These are phyloP conservation scores for Aspergillus hancockii DNA, from an alignment of 495 filamentous ascomycete species.

Conservation along the genomic window DNA sequence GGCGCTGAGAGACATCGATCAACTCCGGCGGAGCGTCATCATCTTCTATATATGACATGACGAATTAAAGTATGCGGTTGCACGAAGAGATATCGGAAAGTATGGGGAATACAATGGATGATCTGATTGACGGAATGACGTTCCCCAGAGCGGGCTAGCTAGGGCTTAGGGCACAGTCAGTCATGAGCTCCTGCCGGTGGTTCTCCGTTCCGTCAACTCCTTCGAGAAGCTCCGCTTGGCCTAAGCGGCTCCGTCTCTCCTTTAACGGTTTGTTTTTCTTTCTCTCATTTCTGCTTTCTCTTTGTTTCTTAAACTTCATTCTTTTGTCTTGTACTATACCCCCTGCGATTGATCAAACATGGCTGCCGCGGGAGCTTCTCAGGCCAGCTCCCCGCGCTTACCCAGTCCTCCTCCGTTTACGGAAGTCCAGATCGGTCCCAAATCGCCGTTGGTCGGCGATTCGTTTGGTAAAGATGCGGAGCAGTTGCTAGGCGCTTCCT, in stretches of 20 bases:
- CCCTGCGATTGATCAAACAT: slow-evolving; percentile 32
- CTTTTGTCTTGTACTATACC: slow-evolving; percentile 7
- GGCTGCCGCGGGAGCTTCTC: slow-evolving; percentile 59
- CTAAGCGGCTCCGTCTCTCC: slow-evolving; percentile 12
- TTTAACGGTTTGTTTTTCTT: slow-evolving; percentile 12
- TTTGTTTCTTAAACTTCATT: slow-evolving; percentile 20
- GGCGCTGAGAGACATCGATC: slow-evolving; percentile 52
- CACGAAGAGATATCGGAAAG: background rate
- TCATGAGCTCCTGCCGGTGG: slow-evolving; percentile 22
- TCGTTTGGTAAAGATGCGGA: slow-evolving; percentile 43
- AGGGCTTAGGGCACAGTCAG: slow-evolving; percentile 44
- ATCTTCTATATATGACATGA: slow-evolving; percentile 56
- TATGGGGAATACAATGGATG: slow-evolving; percentile 13
- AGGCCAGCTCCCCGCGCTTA: slow-evolving; percentile 80
- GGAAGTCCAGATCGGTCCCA: slow-evolving; percentile 85
- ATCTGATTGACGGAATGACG: slow-evolving; percentile 46
- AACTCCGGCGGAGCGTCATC: slow-evolving; percentile 75
- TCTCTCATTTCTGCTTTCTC: slow-evolving; percentile 25
- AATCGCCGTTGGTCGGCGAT: slow-evolving; percentile 69
- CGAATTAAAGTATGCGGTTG: background rate
- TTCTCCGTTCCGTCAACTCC: slow-evolving; percentile 6
- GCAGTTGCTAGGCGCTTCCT: slow-evolving; percentile 39
- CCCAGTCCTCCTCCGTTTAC: slow-evolving; percentile 87
- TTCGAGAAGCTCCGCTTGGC: slow-evolving; percentile 4
- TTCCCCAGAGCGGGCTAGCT: slow-evolving; percentile 33